Conservation (phyloP, 306 rosid species). For the Quercus dentata region DNA sequence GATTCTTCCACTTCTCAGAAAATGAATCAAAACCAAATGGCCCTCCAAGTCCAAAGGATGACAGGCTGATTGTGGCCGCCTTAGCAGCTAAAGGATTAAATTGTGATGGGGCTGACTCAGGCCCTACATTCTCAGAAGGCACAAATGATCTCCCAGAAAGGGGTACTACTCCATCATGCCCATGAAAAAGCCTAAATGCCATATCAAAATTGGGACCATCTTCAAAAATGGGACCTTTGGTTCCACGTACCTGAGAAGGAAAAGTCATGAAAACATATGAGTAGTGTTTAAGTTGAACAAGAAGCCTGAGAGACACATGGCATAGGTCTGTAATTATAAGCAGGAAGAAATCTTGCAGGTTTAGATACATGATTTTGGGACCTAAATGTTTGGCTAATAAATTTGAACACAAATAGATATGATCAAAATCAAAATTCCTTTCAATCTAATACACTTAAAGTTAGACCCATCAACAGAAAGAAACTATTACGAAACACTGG, state of each 20-base stretch:
- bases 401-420: background rate
- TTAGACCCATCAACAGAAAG: background rate
- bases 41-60: slow-evolving; percentile 92
- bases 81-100: slow-evolving; percentile 96
- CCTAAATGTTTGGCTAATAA: background rate
- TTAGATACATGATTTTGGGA: slow-evolving; percentile 6
- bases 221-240: slow-evolving; percentile 97
- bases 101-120: slow-evolving; percentile 44
- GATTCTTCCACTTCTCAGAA: slow-evolving; percentile 72
- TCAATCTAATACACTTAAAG: background rate
- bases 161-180: slow-evolving; percentile 93
- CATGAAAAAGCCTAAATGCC: slow-evolving; percentile 97
- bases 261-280: slow-evolving; percentile 13
- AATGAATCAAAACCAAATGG: slow-evolving; percentile 84
- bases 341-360: background rate
- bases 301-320: background rate
- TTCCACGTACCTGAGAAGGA: slow-evolving; percentile 58
- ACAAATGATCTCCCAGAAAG: slow-evolving; percentile 61
- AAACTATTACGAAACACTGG: slow-evolving; percentile 5
- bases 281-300: slow-evolving; percentile 1
- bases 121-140: slow-evolving; percentile 46
- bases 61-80: slow-evolving; percentile 96
- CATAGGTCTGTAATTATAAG: slow-evolving; percentile 1
- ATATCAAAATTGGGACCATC: slow-evolving; percentile 95
- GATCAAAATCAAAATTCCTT: background rate